Conservation (phyloP, 2,329 filamentous ascomycete species). For the Verticillium alfalfae region DNA sequence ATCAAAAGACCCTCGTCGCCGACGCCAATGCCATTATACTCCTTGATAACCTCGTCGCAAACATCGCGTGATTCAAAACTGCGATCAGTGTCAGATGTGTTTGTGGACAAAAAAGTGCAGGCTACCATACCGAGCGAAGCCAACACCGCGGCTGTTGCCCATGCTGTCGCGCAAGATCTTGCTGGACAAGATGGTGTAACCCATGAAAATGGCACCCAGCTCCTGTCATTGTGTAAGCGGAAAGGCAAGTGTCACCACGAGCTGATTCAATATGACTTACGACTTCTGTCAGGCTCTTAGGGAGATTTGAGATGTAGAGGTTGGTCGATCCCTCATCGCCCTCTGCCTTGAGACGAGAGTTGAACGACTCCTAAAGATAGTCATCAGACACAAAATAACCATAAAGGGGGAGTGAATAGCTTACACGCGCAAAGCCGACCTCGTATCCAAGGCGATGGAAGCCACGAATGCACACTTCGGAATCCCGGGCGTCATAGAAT, state of each 20-base stretch:
- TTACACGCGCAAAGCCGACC: slow-evolving; percentile 89
- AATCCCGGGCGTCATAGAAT: slow-evolving; percentile 80
- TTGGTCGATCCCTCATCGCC: slow-evolving; percentile 88
- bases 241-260: neutral
- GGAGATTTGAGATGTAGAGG: slow-evolving; percentile 95
- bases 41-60: slow-evolving; percentile 82
- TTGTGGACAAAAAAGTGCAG: neutral
- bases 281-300: slow-evolving; percentile 85
- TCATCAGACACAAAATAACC: slow-evolving; percentile 17
- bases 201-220: slow-evolving; percentile 71
- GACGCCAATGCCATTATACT: slow-evolving; percentile 75
- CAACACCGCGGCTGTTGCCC: slow-evolving; percentile 92
- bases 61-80: slow-evolving; percentile 88
- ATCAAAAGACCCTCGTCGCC: slow-evolving; percentile 77
- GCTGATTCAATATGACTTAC: slow-evolving; percentile 41
- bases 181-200: slow-evolving; percentile 82
- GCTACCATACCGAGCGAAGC: slow-evolving; percentile 77
- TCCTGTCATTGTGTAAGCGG: slow-evolving; percentile 41
- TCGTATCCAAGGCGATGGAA: slow-evolving; percentile 95
- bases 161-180: slow-evolving; percentile 90
- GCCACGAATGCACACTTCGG: slow-evolving; percentile 91
- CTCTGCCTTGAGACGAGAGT: slow-evolving; percentile 94
- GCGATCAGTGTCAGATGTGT: neutral
- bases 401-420: slow-evolving; percentile 18
- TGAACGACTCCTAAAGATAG: slow-evolving; percentile 80